These are phyloP conservation scores for Adansonia gregorii DNA, from an alignment of 441 rosid species.

Conservation along the genomic window DNA sequence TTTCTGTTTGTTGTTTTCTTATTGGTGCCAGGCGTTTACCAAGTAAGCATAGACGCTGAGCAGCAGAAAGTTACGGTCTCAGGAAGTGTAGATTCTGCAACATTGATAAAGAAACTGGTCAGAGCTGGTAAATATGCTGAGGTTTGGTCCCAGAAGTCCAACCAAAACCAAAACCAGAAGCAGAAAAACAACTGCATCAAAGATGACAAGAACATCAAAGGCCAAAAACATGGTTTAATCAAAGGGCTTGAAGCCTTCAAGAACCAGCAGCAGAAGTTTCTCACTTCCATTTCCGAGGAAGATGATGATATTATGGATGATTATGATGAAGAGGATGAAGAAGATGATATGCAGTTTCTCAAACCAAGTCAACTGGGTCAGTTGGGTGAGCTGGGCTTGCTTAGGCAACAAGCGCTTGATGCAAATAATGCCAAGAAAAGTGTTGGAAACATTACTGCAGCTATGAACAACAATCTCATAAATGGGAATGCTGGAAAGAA, in stretches of 20 bases:
- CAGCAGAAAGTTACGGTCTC: conserved; percentile 77
- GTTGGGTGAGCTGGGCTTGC: conserved; percentile 40
- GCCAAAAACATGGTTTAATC: conserved; percentile 50
- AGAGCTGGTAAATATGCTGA: conserved; percentile 85
- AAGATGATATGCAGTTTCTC: conserved; percentile 45
- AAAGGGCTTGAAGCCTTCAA: conserved; percentile 52
- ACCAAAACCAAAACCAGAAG: conserved; percentile 54
- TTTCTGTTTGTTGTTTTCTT: neutral
- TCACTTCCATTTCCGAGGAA: conserved; percentile 45
- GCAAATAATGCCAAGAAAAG: conserved; percentile 52
- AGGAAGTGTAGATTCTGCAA: conserved; percentile 68
- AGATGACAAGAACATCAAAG: conserved; percentile 48
- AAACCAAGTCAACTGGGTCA: conserved; percentile 35
- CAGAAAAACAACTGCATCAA: conserved; percentile 39
- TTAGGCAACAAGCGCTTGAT: conserved; percentile 46
- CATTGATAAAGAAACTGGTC: conserved; percentile 73
- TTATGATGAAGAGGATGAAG: conserved; percentile 45
- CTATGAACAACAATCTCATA: conserved; percentile 35
- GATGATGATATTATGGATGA: conserved; percentile 46
- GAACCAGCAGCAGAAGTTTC: conserved; percentile 55
- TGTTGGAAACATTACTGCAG: conserved; percentile 35
- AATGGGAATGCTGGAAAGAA: conserved; percentile 53
- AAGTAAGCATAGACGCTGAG: conserved; percentile 67
- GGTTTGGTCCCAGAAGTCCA: conserved; percentile 62
- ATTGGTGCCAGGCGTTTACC: conserved; percentile 64